phyloP scores from a whole-genome alignment of 306 rosid species.

The Cicer pinnatifidum region DNA sequence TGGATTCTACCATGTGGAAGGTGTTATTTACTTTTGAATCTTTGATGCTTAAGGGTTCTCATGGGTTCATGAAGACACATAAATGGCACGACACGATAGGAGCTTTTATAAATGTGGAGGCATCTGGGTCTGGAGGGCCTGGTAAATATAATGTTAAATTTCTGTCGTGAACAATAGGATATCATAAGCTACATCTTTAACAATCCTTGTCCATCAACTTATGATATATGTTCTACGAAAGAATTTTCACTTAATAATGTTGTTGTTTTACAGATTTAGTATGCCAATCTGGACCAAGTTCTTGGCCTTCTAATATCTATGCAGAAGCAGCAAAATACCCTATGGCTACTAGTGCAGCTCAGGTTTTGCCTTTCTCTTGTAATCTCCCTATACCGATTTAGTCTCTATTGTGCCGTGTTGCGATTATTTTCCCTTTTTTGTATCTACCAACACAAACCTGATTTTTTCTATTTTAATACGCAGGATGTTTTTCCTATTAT shows the following conservation, averaged over 20 bases:
- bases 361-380: conserved; percentile 57
- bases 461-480: conserved; percentile 43
- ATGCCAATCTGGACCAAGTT: conserved; percentile 97
- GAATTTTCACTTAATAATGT: conserved; percentile 38
- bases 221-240: conserved; percentile 15
- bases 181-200: conserved; percentile 30
- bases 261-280: conserved; percentile 73
- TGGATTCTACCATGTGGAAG: conserved; percentile 34
- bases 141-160: conserved; percentile 57
- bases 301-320: conserved; percentile 88
- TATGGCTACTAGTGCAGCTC: conserved; percentile 98
- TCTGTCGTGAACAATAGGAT: conserved; percentile 18
- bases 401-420: conserved; percentile 17
- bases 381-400: background rate
- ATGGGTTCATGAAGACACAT: conserved; percentile 95
- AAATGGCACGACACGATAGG: conserved; percentile 89
- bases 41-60: conserved; percentile 73
- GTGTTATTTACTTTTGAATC: conserved; percentile 33
- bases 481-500: conserved; percentile 96
- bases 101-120: conserved; percentile 92
- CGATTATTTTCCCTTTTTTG: conserved; percentile 19
- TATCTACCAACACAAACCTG: conserved; percentile 36
- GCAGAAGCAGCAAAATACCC: conserved; percentile 92
- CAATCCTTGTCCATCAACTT: conserved; percentile 10
- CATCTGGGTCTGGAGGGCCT: conserved; percentile 87